These are phyloP conservation scores for Physaria fendleri DNA, from an alignment of 345 rosid species.

Conservation along the genomic window DNA sequence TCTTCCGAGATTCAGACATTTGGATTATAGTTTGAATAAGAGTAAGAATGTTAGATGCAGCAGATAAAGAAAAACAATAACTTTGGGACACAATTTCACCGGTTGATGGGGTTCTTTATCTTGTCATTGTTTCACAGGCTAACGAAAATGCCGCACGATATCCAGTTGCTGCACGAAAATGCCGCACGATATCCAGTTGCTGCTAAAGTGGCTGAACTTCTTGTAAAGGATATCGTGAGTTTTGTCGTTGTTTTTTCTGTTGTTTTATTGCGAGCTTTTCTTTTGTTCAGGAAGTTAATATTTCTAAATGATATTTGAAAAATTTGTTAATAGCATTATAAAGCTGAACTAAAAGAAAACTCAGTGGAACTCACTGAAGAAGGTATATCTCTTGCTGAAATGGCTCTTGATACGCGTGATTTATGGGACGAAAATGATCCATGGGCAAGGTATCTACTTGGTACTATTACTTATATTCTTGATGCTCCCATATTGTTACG, in stretches of 20 bases:
- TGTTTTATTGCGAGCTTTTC: neutral
- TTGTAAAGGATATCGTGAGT: conserved; percentile 61
- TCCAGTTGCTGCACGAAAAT: too few species aligned
- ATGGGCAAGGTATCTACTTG: conserved; percentile 76
- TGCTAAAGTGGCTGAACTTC: conserved; percentile 93
- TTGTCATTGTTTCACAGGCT: conserved; percentile 49
- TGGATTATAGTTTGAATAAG: neutral
- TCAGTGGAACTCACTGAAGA: conserved; percentile 96
- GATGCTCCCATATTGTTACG: neutral
- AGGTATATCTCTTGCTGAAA: conserved; percentile 87
- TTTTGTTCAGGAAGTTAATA: conserved; percentile 6
- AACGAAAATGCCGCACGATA: conserved; percentile 86
- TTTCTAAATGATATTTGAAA: conserved; percentile 1
- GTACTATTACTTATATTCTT: conserved; percentile 5
- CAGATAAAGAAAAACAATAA: neutral
- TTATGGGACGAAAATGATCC: conserved; percentile 97
- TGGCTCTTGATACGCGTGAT: conserved; percentile 92
- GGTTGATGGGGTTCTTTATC: conserved; percentile 7
- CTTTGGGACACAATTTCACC: neutral
- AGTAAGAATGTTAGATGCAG: neutral
- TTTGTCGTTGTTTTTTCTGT: conserved; percentile 6
- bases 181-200: conserved; percentile 97
- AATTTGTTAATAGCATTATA: conserved; percentile 62
- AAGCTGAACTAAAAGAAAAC: conserved; percentile 81
- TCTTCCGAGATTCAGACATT: neutral